A percentile compares a stretch with the other conserved stretches of the same genome.
phyloP scores from a whole-genome alignment of 371 early-diverging fungal genomes.

The Zychaea mexicana region DNA sequence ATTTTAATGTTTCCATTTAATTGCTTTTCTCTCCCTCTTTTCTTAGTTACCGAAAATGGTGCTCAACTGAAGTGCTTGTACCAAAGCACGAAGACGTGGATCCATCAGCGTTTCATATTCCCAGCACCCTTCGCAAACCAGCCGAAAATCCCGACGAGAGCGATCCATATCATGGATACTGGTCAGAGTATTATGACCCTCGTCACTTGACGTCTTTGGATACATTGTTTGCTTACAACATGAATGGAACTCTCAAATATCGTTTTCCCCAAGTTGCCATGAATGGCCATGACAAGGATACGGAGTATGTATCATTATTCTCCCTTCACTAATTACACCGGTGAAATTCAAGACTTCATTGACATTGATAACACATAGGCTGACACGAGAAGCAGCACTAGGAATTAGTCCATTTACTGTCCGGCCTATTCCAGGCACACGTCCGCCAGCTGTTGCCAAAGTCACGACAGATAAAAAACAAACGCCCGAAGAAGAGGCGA shows the following conservation, averaged over 20 bases:
- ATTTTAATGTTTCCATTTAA: not conserved
- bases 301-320: slow-evolving; percentile 13
- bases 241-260: slow-evolving; percentile 80
- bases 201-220: slow-evolving; percentile 74
- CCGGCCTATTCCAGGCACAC: slow-evolving; percentile 9
- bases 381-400: slow-evolving; percentile 34
- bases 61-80: slow-evolving; percentile 45
- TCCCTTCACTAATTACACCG: not conserved
- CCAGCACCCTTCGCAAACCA: slow-evolving; percentile 27
- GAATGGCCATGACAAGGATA: slow-evolving; percentile 3
- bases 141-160: slow-evolving; percentile 34
- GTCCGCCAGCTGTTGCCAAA: slow-evolving; percentile 2
- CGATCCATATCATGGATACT: slow-evolving; percentile 59
- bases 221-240: slow-evolving; percentile 77
- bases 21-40: not conserved
- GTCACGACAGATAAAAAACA: slow-evolving; percentile 12
- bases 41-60: slow-evolving; percentile 68
- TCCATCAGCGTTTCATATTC: slow-evolving; percentile 26
- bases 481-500: slow-evolving; percentile 21
- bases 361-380: slow-evolving; percentile 7
- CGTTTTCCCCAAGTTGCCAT: slow-evolving; percentile 37
- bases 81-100: slow-evolving; percentile 28
- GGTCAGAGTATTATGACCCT: slow-evolving; percentile 82
- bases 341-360: too few species aligned
- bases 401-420: slow-evolving; percentile 60